Evolutionary conservation across 2,329 filamentous ascomycete species (phyloP).

Genomic region (Scopulariopsis brevicaulis): DNA sequence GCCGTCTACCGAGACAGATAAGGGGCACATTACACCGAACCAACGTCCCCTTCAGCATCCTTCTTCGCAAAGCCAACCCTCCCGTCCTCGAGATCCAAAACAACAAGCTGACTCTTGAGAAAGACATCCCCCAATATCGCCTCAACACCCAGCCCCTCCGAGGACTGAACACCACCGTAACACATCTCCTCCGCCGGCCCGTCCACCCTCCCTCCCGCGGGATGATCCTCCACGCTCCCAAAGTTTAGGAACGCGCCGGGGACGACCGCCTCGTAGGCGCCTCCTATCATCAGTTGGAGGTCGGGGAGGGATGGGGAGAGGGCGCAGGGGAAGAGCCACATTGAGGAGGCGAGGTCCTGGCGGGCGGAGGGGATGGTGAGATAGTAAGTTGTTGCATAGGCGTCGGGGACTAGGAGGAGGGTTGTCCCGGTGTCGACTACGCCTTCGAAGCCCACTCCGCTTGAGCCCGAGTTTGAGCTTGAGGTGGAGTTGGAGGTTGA

Average conservation of each 20-base stretch:
- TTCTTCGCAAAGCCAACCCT: slow-evolving; percentile 33
- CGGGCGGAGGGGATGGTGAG: slow-evolving; percentile 36
- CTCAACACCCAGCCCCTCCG: slow-evolving; percentile 26
- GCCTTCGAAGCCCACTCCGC: slow-evolving; percentile 27
- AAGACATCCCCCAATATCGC: slow-evolving; percentile 70
- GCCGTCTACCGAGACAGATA: not conserved
- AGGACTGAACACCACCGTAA: slow-evolving; percentile 65
- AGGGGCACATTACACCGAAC: not conserved
- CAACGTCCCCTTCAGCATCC: slow-evolving; percentile 2
- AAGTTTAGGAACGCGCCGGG: slow-evolving; percentile 45
- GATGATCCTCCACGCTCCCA: slow-evolving; percentile 29
- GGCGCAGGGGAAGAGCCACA: slow-evolving; percentile 48
- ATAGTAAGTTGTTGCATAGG: slow-evolving; percentile 51
- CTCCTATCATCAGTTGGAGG: slow-evolving; percentile 40
- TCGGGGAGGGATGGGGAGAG: slow-evolving; percentile 41
- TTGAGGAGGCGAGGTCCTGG: slow-evolving; percentile 30
- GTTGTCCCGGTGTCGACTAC: slow-evolving; percentile 62
- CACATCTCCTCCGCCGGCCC: slow-evolving; percentile 37
- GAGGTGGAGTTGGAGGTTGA: slow-evolving; percentile 17
- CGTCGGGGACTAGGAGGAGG: slow-evolving; percentile 47
- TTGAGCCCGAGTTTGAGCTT: slow-evolving; percentile 1
- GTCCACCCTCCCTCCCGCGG: not conserved
- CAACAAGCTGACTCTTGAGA: slow-evolving; percentile 65
- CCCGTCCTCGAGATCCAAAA: slow-evolving; percentile 47
- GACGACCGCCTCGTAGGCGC: slow-evolving; percentile 34